Percentiles rank a stretch among this genome's conserved stretches.
These are phyloP conservation scores for Lichtheimia corymbifera DNA, from an alignment of 371 early-diverging fungal genomes.

Conservation along the genomic window DNA sequence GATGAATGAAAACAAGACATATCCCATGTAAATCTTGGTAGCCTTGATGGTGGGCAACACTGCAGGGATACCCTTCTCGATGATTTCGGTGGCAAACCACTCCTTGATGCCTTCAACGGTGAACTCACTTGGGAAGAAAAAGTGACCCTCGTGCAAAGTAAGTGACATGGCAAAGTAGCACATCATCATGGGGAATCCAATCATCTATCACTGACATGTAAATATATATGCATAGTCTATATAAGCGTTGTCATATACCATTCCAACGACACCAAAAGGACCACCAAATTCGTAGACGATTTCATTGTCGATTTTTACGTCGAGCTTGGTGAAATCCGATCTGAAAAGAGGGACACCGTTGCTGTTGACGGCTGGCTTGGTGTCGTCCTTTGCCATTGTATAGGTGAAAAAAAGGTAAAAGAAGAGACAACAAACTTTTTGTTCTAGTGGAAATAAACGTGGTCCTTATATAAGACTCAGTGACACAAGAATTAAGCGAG, in stretches of 20 bases:
- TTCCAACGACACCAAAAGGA: not conserved
- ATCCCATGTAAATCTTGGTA: conserved; percentile 61
- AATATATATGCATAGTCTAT: no score
- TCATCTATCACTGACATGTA: conserved; percentile 49
- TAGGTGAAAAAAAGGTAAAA: not conserved
- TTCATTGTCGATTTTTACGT: conserved; percentile 56
- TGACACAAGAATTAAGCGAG: no score
- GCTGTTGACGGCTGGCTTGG: not conserved
- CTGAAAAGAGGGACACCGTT: conserved; percentile 43
- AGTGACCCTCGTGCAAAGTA: conserved; percentile 62
- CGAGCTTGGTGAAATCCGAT: conserved; percentile 34
- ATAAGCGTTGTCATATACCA: not conserved
- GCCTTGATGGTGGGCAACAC: conserved; percentile 61
- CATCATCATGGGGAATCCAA: conserved; percentile 72
- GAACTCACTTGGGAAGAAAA: conserved; percentile 43
- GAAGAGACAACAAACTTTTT: no score
- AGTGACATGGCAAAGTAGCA: conserved; percentile 74
- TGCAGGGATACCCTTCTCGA: conserved; percentile 9
- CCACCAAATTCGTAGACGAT: conserved; percentile 38
- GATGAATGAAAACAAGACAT: conserved; percentile 53
- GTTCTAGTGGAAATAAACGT: no score
- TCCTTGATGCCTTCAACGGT: no score
- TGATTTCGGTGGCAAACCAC: no score
- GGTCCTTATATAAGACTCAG: no score
- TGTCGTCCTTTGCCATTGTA: no score